These are phyloP conservation scores for Primulina tabacum DNA, from an alignment of 257 asterid species.

Conservation along the genomic window DNA sequence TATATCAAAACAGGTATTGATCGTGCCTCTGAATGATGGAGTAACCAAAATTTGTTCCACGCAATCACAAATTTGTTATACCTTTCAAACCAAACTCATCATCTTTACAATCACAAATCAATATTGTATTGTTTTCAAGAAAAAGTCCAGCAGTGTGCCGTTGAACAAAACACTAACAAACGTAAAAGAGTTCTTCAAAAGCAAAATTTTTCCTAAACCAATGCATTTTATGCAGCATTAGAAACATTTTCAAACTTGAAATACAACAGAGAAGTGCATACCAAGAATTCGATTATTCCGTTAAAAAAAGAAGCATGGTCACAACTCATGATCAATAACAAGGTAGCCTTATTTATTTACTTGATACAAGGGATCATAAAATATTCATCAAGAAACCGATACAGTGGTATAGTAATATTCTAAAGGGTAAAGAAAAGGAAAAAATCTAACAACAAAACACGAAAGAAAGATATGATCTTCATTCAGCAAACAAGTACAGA, in stretches of 20 bases:
- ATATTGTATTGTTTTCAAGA: neutral
- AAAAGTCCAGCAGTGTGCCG: neutral
- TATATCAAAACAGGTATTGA: too few species aligned
- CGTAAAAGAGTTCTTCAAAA: neutral
- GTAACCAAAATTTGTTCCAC: too few species aligned
- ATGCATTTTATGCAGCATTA: neutral
- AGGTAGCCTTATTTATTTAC: constrained; percentile 9
- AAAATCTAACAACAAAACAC: neutral
- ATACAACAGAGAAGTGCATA: neutral
- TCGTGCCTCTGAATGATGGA: neutral
- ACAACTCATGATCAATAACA: neutral
- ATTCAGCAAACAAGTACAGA: constrained; percentile 27
- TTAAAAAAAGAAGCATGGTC: too few species aligned
- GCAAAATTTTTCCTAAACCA: neutral
- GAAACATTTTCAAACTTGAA: neutral
- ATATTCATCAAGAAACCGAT: constrained; percentile 10
- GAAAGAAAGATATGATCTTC: constrained; percentile 23
- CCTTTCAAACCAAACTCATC: neutral
- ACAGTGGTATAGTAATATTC: constrained; percentile 27
- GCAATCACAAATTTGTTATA: too few species aligned
- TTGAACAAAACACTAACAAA: neutral
- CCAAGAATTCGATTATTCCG: neutral
- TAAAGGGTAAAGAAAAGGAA: constrained; percentile 19
- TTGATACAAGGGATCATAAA: constrained; percentile 4
- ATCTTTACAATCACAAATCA: neutral